Evolutionary conservation across 2,329 filamentous ascomycete species (phyloP).

Genomic region (Thielaviopsis punctulata): DNA sequence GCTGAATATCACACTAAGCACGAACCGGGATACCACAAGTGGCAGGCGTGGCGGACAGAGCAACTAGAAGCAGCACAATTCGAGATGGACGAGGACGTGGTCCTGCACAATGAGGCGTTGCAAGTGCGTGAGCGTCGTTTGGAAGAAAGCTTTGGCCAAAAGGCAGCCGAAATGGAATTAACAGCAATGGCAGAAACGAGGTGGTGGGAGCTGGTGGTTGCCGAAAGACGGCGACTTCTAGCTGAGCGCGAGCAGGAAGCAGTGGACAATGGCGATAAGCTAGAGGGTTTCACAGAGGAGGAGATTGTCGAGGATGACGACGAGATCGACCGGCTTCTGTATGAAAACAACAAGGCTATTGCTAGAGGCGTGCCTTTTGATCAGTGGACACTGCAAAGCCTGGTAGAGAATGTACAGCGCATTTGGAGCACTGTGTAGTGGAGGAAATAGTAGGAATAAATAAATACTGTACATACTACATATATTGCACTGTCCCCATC

Average conservation of each 20-base stretch:
- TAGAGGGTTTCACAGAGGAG: conserved; percentile 9
- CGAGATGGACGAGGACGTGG: conserved; percentile 17
- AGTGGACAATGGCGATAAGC: conserved; percentile 1
- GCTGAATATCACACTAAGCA: conserved; percentile 1
- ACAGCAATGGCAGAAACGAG: conserved; percentile 8
- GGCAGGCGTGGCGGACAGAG: conserved; percentile 24
- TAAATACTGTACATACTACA: background rate
- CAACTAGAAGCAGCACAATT: conserved; percentile 21
- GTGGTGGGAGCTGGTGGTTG: conserved; percentile 3
- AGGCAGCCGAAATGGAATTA: conserved; percentile 11
- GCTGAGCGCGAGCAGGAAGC: background rate
- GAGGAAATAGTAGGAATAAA: background rate
- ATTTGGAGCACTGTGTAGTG: background rate
- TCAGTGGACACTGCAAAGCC: background rate
- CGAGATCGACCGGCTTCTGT: conserved; percentile 2
- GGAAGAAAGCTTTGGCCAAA: conserved; percentile 3
- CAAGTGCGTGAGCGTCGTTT: background rate
- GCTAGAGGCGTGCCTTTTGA: background rate
- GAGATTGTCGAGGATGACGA: conserved; percentile 3
- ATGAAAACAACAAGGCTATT: background rate
- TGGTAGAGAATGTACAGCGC: background rate
- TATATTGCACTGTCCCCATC: background rate
- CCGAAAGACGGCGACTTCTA: conserved; percentile 1
- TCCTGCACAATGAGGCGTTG: conserved; percentile 12
- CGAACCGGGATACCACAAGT: conserved; percentile 19